Conservation (phyloP, 495 filamentous ascomycete genomes). For the Penicillium psychrofluorescens region DNA sequence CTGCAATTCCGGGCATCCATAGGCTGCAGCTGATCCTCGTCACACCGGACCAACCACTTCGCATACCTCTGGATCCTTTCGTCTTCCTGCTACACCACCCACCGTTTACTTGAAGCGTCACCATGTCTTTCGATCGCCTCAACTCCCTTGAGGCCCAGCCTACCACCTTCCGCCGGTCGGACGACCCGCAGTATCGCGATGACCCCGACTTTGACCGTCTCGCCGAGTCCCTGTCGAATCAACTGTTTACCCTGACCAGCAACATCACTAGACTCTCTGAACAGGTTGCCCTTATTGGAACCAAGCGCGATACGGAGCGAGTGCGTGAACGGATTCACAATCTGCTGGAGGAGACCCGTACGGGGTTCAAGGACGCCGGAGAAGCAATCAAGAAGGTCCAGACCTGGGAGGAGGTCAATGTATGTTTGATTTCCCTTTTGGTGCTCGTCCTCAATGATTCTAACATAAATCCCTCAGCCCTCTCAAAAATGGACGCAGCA, state of each 20-base stretch:
- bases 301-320: slow-evolving; percentile 80
- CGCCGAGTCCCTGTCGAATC: slow-evolving; percentile 72
- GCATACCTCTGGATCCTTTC: slow-evolving; percentile 1
- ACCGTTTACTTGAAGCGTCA: slow-evolving; percentile 7
- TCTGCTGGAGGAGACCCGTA: slow-evolving; percentile 74
- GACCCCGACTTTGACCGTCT: slow-evolving; percentile 86
- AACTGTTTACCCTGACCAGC: slow-evolving; percentile 78
- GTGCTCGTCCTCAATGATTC: background rate
- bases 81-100: slow-evolving; percentile 2
- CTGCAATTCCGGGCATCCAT: slow-evolving; percentile 21
- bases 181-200: slow-evolving; percentile 72
- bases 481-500: slow-evolving; percentile 91
- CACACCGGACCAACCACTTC: background rate
- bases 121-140: slow-evolving; percentile 89
- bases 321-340: slow-evolving; percentile 85
- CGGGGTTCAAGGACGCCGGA: slow-evolving; percentile 85
- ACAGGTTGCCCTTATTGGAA: slow-evolving; percentile 80
- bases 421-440: slow-evolving; percentile 34
- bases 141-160: slow-evolving; percentile 78
- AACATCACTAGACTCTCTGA: slow-evolving; percentile 75
- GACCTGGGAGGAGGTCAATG: slow-evolving; percentile 86
- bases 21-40: slow-evolving; percentile 14
- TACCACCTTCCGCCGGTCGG: slow-evolving; percentile 53
- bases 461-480: slow-evolving; percentile 45
- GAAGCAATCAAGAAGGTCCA: slow-evolving; percentile 90